phyloP scores from a whole-genome alignment of 129 eudicot species.

The Tanacetum coccineum region DNA sequence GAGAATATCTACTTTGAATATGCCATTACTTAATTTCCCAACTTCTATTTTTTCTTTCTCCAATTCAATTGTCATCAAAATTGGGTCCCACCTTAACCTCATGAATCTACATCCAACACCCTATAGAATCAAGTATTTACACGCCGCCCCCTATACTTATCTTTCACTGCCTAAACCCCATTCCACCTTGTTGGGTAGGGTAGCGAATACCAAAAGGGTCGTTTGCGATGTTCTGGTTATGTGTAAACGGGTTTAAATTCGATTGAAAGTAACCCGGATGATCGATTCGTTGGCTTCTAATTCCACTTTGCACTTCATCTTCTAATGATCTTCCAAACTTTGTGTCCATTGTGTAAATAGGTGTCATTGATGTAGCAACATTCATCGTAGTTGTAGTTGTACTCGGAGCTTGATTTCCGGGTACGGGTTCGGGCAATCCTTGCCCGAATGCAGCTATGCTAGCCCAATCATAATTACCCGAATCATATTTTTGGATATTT shows the following conservation, averaged over 20 bases:
- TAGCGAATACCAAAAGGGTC: constrained; percentile 67
- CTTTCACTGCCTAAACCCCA: constrained; percentile 51
- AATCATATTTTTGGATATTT: constrained; percentile 50
- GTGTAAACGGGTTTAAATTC: constrained; percentile 26
- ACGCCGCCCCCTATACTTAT: constrained; percentile 13
- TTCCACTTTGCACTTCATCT: constrained; percentile 84
- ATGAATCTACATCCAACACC: constrained; percentile 13
- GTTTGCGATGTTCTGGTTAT: constrained; percentile 20
- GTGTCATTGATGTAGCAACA: constrained; percentile 42
- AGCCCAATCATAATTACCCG: constrained; percentile 84
- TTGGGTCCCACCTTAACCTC: constrained; percentile 20
- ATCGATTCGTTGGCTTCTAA: constrained; percentile 36
- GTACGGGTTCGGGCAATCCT: constrained; percentile 41
- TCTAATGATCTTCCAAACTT: constrained; percentile 36
- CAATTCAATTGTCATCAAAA: constrained; percentile 17
- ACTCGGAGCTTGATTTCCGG: constrained; percentile 28
- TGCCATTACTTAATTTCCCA: constrained; percentile 16
- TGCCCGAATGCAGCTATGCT: constrained; percentile 55
- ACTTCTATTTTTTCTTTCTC: not conserved
- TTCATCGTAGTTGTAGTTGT: constrained; percentile 20
- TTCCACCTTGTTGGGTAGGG: constrained; percentile 43
- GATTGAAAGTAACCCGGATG: constrained; percentile 42
- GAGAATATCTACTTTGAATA: constrained; percentile 24
- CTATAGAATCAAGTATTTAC: constrained; percentile 54
- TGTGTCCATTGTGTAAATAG: constrained; percentile 32